Conservation (phyloP, 192 early-diverging fungal species). For the Rhizophlyctis rosea region DNA sequence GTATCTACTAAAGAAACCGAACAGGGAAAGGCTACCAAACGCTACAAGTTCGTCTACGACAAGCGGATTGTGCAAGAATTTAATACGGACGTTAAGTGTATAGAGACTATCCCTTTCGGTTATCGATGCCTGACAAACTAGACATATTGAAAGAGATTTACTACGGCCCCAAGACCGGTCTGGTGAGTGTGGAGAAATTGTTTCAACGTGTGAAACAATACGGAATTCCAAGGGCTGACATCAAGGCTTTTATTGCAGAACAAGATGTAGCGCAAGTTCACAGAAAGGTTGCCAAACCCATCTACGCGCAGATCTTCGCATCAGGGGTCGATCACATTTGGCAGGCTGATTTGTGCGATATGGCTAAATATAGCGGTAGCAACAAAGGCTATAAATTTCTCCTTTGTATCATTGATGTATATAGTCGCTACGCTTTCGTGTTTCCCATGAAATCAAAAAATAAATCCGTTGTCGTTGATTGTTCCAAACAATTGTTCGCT, state of each 20-base stretch:
- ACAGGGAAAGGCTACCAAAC: too few species aligned
- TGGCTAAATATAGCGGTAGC: not conserved
- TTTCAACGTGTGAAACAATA: not conserved
- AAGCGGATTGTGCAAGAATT: too few species aligned
- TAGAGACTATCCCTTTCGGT: too few species aligned
- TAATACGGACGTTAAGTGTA: too few species aligned
- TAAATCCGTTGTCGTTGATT: not conserved
- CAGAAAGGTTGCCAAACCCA: not conserved
- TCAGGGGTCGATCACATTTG: not conserved
- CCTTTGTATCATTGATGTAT: constrained; percentile 4
- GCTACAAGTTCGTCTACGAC: too few species aligned
- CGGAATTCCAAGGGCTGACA: not conserved
- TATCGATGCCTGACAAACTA: not conserved
- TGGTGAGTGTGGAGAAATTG: not conserved
- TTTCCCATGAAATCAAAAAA: not conserved
- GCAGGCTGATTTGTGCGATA: constrained; percentile 1
- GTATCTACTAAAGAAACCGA: too few species aligned
- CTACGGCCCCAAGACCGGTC: not conserved
- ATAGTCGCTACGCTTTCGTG: not conserved
- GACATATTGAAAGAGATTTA: not conserved
- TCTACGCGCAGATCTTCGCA: not conserved
- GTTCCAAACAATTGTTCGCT: constrained; percentile 13
- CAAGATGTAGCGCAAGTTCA: constrained; percentile 1
- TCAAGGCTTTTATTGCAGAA: not conserved
- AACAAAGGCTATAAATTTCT: constrained; percentile 4